phyloP scores from a whole-genome alignment of 176 grass and related monocot species.

The Stipa capillata region DNA sequence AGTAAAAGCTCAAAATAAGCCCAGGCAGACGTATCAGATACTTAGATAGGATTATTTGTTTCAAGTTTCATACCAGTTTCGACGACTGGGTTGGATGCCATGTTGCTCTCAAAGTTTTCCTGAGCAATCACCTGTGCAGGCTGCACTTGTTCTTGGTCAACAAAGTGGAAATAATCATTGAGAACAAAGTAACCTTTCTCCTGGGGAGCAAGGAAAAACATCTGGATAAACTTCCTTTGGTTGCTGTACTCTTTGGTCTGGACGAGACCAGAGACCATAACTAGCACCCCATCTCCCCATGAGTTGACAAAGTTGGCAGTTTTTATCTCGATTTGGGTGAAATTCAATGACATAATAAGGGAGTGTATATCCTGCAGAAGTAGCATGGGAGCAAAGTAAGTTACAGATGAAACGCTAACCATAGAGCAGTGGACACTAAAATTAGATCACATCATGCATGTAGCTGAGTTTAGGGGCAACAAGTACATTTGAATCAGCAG shows the following conservation, averaged over 20 bases:
- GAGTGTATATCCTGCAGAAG: conserved; percentile 75
- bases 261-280: conserved; percentile 83
- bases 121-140: conserved; percentile 23
- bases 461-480: background rate
- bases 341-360: conserved; percentile 76
- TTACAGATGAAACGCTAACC: background rate
- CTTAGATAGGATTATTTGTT: background rate
- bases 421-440: background rate
- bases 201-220: conserved; percentile 89
- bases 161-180: conserved; percentile 89
- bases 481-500: background rate
- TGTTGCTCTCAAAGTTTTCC: conserved; percentile 53
- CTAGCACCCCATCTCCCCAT: conserved; percentile 77
- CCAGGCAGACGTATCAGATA: too few species aligned
- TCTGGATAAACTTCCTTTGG: conserved; percentile 86
- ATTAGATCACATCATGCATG: background rate
- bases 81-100: conserved; percentile 26
- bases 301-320: conserved; percentile 74
- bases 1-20: background rate
- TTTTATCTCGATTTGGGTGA: conserved; percentile 90
- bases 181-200: conserved; percentile 99
- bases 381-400: background rate
- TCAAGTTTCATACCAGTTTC: too few species aligned
- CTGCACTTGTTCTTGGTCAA: conserved; percentile 83
- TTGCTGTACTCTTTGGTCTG: conserved; percentile 63